Conservation (phyloP, 345 rosid species). For the Angophora floribunda region DNA sequence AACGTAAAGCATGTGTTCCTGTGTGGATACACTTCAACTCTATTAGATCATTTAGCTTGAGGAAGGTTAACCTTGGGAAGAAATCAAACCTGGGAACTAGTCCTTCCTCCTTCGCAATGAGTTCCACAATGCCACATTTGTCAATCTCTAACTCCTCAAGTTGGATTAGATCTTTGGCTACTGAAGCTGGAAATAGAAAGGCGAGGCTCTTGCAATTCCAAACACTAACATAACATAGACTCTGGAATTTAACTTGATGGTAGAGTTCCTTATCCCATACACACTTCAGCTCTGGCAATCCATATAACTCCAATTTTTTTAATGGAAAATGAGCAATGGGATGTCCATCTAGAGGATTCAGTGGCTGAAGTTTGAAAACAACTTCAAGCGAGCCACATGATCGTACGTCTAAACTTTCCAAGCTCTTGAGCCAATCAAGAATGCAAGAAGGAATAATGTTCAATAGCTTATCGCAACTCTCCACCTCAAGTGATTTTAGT, state of each 20-base stretch:
- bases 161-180: background rate
- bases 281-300: accelerated
- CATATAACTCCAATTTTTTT: accelerated
- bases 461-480: accelerated
- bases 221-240: accelerated
- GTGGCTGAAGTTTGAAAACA: background rate
- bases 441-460: background rate
- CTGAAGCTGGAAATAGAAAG: background rate
- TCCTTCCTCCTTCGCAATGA: background rate
- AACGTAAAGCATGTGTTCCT: background rate
- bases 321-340: accelerated
- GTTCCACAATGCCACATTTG: background rate
- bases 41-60: background rate
- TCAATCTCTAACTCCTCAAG: background rate
- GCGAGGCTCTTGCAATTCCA: background rate
- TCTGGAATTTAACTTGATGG: accelerated
- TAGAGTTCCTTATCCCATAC: background rate
- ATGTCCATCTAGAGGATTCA: background rate
- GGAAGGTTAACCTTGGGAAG: background rate
- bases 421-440: accelerated
- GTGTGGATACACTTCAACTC: background rate
- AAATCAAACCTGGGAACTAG: accelerated
- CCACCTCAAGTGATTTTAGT: accelerated
- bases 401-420: accelerated
- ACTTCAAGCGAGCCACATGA: background rate